These are phyloP conservation scores for Verticillium tricorpus DNA, from an alignment of 2,329 filamentous ascomycete genomes.

Conservation along the genomic window DNA sequence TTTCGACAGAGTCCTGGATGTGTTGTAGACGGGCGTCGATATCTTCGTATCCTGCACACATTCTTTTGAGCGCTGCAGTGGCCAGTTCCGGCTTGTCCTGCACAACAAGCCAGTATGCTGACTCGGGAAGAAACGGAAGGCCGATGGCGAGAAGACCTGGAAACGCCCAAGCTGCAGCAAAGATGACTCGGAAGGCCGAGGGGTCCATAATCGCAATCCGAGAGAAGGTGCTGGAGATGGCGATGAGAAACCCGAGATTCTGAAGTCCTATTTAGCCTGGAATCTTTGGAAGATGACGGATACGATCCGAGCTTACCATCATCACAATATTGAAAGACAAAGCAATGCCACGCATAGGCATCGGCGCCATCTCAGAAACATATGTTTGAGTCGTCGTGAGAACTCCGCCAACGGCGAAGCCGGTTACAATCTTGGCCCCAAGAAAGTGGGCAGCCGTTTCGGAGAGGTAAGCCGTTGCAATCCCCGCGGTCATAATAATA, in stretches of 20 bases:
- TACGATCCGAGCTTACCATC: not conserved
- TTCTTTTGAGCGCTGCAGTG: slow-evolving; percentile 15
- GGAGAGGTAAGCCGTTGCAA: slow-evolving; percentile 13
- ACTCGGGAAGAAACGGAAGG: slow-evolving; percentile 33
- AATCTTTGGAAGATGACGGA: not conserved
- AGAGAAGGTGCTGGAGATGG: slow-evolving; percentile 10
- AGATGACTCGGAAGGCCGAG: slow-evolving; percentile 11
- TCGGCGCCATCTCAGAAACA: slow-evolving; percentile 9
- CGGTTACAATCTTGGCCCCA: slow-evolving; percentile 16
- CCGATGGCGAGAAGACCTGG: slow-evolving; percentile 7
- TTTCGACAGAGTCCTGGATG: slow-evolving; percentile 4
- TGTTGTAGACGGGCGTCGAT: slow-evolving; percentile 2
- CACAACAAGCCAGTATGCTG: slow-evolving; percentile 34
- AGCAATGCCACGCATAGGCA: slow-evolving; percentile 11
- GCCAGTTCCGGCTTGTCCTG: slow-evolving; percentile 25
- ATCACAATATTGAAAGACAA: slow-evolving; percentile 9
- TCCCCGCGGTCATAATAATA: slow-evolving; percentile 10
- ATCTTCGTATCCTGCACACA: not conserved
- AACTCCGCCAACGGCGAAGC: slow-evolving; percentile 14
- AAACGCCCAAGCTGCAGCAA: slow-evolving; percentile 9
- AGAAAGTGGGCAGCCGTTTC: slow-evolving; percentile 12
- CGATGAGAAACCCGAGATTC: slow-evolving; percentile 12
- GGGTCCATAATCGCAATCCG: slow-evolving; percentile 13
- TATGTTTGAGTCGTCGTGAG: slow-evolving; percentile 15
- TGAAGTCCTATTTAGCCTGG: not conserved